Conservation (phyloP, 441 rosid species). For the Pelargonium cotyledonis region DNA sequence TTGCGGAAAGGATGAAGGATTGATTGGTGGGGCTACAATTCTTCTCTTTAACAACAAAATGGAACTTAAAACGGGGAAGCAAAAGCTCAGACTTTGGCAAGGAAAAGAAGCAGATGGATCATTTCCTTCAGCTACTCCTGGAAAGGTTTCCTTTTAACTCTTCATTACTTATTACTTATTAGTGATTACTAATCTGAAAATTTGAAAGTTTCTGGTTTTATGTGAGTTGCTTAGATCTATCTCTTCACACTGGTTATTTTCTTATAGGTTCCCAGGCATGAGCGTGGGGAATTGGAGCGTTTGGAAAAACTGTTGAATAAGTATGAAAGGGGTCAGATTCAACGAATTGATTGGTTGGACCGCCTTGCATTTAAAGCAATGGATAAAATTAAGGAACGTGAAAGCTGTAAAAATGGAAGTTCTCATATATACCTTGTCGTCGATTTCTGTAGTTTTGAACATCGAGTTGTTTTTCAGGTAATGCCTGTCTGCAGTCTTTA, state of each 20-base stretch:
- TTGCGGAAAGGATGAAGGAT: constrained; percentile 66
- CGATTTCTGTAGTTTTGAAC: constrained; percentile 91
- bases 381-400: constrained; percentile 75
- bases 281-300: constrained; percentile 91
- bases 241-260: neutral
- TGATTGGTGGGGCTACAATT: constrained; percentile 89
- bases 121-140: constrained; percentile 75
- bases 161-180: neutral
- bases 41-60: constrained; percentile 78
- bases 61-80: constrained; percentile 94
- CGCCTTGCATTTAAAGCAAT: constrained; percentile 77
- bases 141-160: constrained; percentile 60
- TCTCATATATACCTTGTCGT: constrained; percentile 71
- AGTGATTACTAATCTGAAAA: constrained; percentile 3
- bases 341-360: constrained; percentile 82
- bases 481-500: neutral
- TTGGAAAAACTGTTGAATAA: constrained; percentile 87
- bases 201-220: constrained; percentile 5
- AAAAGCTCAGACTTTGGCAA: constrained; percentile 90
- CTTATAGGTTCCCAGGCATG: constrained; percentile 77
- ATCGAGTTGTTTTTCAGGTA: constrained; percentile 97
- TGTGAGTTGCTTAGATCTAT: constrained; percentile 9
- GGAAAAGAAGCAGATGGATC: constrained; percentile 95
- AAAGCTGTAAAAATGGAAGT: constrained; percentile 62
- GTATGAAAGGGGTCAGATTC: constrained; percentile 91